phyloP scores from a whole-genome alignment of 257 asterid genomes.

The Nicotiana tabacum region DNA sequence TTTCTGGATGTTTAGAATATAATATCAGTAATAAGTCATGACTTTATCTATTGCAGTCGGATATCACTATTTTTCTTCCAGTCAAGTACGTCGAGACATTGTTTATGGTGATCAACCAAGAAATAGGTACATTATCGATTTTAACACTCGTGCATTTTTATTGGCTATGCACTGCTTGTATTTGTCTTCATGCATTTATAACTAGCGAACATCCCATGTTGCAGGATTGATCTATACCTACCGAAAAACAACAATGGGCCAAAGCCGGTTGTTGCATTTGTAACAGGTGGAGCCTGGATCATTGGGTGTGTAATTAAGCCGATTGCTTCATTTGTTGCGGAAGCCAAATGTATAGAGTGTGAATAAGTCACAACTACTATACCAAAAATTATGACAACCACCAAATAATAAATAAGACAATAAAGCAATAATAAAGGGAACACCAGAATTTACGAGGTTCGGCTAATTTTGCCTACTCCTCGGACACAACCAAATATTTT shows the following conservation, averaged over 20 bases:
- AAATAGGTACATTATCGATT: slow-evolving; percentile 45
- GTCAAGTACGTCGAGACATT: slow-evolving; percentile 66
- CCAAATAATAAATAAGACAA: too few relatives aligned
- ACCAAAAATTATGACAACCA: too few relatives aligned
- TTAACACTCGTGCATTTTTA: neutral
- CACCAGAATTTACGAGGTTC: too few relatives aligned
- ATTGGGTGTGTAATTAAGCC: slow-evolving; percentile 54
- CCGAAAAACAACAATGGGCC: slow-evolving; percentile 57
- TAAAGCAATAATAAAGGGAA: too few relatives aligned
- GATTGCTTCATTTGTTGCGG: slow-evolving; percentile 6
- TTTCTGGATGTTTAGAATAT: neutral
- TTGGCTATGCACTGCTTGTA: neutral
- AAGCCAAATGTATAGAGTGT: too few relatives aligned
- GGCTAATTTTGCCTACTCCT: too few relatives aligned
- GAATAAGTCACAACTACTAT: too few relatives aligned
- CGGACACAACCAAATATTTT: too few relatives aligned
- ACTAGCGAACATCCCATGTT: slow-evolving; percentile 2
- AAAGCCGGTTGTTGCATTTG: slow-evolving; percentile 93
- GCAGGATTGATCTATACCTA: slow-evolving; percentile 83
- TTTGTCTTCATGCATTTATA: neutral
- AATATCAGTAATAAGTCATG: neutral
- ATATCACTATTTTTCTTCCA: slow-evolving; percentile 67
- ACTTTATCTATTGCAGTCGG: slow-evolving; percentile 57
- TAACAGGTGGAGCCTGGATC: slow-evolving; percentile 97
- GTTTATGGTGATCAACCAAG: slow-evolving; percentile 87